Conservation (phyloP, 805 yeast genomes). For the Saccharomyces cerevisiae region DNA sequence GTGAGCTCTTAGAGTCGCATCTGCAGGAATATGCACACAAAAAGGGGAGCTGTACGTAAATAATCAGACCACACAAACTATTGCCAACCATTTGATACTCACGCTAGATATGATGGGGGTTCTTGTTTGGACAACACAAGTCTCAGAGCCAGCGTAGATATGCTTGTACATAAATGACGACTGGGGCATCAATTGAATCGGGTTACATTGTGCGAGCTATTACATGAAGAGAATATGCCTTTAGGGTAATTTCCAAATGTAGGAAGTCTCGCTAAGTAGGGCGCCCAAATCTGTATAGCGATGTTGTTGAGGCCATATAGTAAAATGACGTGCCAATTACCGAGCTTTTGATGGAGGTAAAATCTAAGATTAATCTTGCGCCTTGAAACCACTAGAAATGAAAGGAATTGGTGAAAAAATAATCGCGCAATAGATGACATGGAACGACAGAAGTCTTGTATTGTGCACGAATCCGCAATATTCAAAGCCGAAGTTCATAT, state of each 20-base stretch:
- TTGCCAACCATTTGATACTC: neutral
- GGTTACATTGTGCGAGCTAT: neutral
- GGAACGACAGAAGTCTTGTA: neutral
- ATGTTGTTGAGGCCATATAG: neutral
- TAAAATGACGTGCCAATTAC: neutral
- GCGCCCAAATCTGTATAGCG: neutral
- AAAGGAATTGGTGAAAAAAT: neutral
- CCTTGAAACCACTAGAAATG: neutral
- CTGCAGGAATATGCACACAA: neutral
- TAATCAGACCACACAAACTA: neutral
- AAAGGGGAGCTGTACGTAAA: neutral
- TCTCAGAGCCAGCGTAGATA: neutral
- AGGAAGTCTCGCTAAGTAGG: neutral
- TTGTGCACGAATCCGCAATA: too few species aligned
- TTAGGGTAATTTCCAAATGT: neutral
- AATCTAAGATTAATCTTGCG: neutral
- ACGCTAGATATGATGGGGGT: neutral
- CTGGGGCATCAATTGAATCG: neutral
- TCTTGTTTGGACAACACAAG: neutral
- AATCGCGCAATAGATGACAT: neutral
- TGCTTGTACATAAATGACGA: neutral
- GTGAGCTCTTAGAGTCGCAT: neutral
- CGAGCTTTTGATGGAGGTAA: neutral
- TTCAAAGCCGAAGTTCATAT: neutral
- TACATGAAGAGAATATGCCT: neutral